Evolutionary conservation across 192 early-diverging fungal species (phyloP).

Genomic region (Backusella sp.): DNA sequence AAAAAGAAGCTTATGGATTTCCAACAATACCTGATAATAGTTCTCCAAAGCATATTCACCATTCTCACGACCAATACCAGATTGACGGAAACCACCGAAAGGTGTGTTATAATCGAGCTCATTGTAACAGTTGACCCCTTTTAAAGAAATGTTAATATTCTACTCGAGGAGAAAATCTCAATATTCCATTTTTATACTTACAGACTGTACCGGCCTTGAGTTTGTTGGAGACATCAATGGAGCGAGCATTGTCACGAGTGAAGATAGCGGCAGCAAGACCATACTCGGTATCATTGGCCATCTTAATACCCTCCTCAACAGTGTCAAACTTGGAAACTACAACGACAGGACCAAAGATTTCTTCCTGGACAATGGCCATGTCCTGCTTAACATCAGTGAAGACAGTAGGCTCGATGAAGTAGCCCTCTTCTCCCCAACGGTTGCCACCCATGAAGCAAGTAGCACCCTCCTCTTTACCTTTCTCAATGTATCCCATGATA

Average conservation of each 20-base stretch:
- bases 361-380: conserved; percentile 63
- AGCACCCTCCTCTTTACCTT: conserved; percentile 61
- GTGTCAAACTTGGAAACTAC: conserved; percentile 70
- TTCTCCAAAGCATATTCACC: conserved; percentile 54
- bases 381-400: conserved; percentile 61
- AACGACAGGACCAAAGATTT: conserved; percentile 89
- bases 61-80: conserved; percentile 62
- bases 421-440: conserved; percentile 63
- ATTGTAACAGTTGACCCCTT: conserved; percentile 32
- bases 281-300: conserved; percentile 72
- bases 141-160: neutral
- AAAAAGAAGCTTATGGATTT: conserved; percentile 6
- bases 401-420: conserved; percentile 78
- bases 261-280: conserved; percentile 77
- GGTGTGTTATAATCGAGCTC: conserved; percentile 21
- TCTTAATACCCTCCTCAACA: conserved; percentile 69
- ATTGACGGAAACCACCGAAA: conserved; percentile 76
- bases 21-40: conserved; percentile 42
- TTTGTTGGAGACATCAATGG: conserved; percentile 47
- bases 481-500: conserved; percentile 60
- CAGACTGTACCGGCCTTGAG: conserved; percentile 63
- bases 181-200: neutral
- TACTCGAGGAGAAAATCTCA: too few relatives aligned
- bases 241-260: conserved; percentile 61
- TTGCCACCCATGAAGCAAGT: conserved; percentile 56